Percentiles rank a stretch among this genome's conserved stretches.
Conservation (phyloP, 2,329 filamentous ascomycete genomes). For the Paracorniculantispora psalliotae region DNA sequence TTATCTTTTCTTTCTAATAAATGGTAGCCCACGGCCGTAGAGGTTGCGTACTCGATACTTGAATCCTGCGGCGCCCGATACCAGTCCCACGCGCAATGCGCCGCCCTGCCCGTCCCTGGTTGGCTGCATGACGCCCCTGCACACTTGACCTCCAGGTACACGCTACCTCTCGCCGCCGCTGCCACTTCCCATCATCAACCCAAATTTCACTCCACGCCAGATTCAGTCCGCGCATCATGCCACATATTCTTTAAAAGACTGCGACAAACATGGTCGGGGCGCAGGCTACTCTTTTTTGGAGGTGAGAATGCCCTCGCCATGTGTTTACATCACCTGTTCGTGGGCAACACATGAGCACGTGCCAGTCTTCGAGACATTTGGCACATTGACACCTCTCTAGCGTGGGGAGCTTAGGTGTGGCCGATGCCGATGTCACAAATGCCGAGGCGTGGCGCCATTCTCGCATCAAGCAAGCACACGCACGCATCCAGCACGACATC, state of each 20-base stretch:
- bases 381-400: too few species aligned
- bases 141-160: neutral
- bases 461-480: neutral
- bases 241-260: neutral
- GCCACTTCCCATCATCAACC: neutral
- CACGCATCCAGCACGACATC: neutral
- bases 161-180: neutral
- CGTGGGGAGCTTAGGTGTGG: too few species aligned
- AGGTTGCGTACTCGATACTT: neutral
- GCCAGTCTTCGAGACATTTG: neutral
- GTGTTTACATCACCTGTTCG: slow-evolving; percentile 5
- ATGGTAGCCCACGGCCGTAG: neutral
- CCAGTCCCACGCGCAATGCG: slow-evolving; percentile 7
- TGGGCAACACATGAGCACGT: slow-evolving; percentile 2
- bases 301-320: neutral
- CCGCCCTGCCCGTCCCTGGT: slow-evolving; percentile 1
- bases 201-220: neutral
- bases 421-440: neutral
- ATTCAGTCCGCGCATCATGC: neutral
- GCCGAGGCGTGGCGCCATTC: slow-evolving; percentile 10
- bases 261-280: neutral
- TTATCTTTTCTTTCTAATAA: too few species aligned
- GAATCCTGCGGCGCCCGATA: neutral
- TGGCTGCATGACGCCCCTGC: slow-evolving; percentile 4
- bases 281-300: too few species aligned